phyloP scores from a whole-genome alignment of 2,329 filamentous ascomycete species.

The Sporothrix pallida region DNA sequence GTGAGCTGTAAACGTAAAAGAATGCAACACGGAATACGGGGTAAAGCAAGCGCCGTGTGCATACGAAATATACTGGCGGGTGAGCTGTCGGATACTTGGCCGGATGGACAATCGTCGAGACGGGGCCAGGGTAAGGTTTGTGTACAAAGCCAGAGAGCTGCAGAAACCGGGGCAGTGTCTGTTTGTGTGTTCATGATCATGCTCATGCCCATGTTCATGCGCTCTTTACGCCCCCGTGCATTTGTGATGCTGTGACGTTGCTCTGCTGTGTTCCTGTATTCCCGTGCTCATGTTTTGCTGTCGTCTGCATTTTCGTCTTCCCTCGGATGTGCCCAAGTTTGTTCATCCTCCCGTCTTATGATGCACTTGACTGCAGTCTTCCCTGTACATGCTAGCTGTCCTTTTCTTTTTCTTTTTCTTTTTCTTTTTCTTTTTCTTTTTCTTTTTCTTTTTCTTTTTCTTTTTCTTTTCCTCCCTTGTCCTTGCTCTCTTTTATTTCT shows the following conservation, averaged over 20 bases:
- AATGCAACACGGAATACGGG: neutral
- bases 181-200: too few species aligned
- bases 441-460: too few species aligned
- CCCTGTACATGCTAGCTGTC: neutral
- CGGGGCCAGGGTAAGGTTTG: conserved; percentile 17
- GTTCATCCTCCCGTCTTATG: neutral
- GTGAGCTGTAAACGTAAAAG: neutral
- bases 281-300: neutral
- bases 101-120: neutral
- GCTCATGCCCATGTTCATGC: too few species aligned
- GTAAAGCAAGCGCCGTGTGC: neutral
- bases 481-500: too few species aligned
- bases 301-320: neutral
- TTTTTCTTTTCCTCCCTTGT: too few species aligned
- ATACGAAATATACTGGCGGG: too few species aligned
- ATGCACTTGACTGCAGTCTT: neutral
- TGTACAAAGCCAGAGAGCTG: neutral
- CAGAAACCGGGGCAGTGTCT: neutral
- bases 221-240: too few species aligned
- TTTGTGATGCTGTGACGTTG: too few species aligned
- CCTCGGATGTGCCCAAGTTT: neutral
- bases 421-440: too few species aligned
- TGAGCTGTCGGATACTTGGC: too few species aligned
- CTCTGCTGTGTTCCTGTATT: neutral
- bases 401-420: too few species aligned